phyloP scores from a whole-genome alignment of 2,329 filamentous ascomycete species.

The Microsporum ferrugineum region DNA sequence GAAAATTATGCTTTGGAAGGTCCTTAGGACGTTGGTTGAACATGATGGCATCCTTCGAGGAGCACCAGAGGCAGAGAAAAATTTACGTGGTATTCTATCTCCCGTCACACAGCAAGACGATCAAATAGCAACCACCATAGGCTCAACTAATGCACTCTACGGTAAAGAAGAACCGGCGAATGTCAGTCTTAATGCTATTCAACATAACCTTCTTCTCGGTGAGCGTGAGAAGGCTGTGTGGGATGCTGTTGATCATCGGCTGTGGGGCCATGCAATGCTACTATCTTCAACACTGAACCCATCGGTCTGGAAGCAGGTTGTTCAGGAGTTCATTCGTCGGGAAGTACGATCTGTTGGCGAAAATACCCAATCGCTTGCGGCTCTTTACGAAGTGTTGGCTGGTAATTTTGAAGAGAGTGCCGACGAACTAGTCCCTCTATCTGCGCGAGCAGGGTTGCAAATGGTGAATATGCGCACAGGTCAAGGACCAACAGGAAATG shows the following conservation, averaged over 20 bases:
- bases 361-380: conserved; percentile 76
- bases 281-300: conserved; percentile 62
- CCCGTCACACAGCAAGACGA: conserved; percentile 40
- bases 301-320: conserved; percentile 76
- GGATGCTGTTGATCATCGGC: conserved; percentile 79
- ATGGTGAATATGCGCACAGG: conserved; percentile 64
- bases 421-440: conserved; percentile 86
- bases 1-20: conserved; percentile 74
- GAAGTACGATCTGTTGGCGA: conserved; percentile 75
- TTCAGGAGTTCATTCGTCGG: conserved; percentile 88
- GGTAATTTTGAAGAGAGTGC: conserved; percentile 91
- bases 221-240: conserved; percentile 86
- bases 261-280: conserved; percentile 95
- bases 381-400: conserved; percentile 85
- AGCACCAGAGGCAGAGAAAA: conserved; percentile 56
- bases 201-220: conserved; percentile 53
- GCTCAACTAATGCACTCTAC: not conserved
- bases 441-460: conserved; percentile 82
- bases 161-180: conserved; percentile 9
- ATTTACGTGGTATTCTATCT: conserved; percentile 62
- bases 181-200: conserved; percentile 10
- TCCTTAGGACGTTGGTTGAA: conserved; percentile 70
- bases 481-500: conserved; percentile 54
- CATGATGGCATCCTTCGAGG: conserved; percentile 74
- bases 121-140: not conserved